Conservation (phyloP, 495 filamentous ascomycete species). For the Penicillium crystallinum region DNA sequence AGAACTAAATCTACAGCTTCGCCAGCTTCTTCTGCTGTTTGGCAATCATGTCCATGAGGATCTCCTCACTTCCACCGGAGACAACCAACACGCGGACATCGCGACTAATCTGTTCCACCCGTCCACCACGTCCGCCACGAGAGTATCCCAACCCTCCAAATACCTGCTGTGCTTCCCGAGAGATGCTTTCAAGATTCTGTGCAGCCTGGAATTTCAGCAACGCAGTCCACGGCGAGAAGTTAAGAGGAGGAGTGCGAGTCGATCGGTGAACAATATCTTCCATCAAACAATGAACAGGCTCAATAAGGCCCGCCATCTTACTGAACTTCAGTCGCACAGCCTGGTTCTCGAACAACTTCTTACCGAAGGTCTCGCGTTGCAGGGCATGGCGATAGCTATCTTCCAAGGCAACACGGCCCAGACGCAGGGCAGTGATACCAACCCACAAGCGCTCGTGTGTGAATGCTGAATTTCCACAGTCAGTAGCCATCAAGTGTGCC, state of each 20-base stretch:
- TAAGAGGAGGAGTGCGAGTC: slow-evolving; percentile 3
- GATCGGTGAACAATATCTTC: slow-evolving; percentile 12
- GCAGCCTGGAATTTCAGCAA: slow-evolving; percentile 18
- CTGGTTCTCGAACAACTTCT: slow-evolving; percentile 13
- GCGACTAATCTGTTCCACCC: slow-evolving; percentile 14
- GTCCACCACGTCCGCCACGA: slow-evolving; percentile 6
- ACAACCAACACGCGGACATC: slow-evolving; percentile 14
- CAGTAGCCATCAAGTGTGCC: not conserved
- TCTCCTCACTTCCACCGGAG: slow-evolving; percentile 14
- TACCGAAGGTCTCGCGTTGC: slow-evolving; percentile 13
- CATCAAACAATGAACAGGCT: slow-evolving; percentile 12
- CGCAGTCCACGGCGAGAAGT: slow-evolving; percentile 10
- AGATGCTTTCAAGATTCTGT: slow-evolving; percentile 16
- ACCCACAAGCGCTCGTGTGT: slow-evolving; percentile 15
- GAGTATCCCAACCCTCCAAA: slow-evolving; percentile 18
- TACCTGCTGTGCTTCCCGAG: slow-evolving; percentile 15
- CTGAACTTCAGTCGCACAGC: slow-evolving; percentile 11
- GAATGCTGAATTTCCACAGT: slow-evolving; percentile 6
- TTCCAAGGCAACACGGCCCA: slow-evolving; percentile 11
- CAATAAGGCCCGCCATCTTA: slow-evolving; percentile 7
- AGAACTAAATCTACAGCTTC: not conserved
- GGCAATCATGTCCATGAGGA: slow-evolving; percentile 15
- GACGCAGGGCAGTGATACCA: slow-evolving; percentile 14
- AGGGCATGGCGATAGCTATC: slow-evolving; percentile 13
- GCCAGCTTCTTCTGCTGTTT: slow-evolving; percentile 13